Base-by-base conservation (phyloP, 305 asterid species). In the Fraxinus albicans region DNA sequence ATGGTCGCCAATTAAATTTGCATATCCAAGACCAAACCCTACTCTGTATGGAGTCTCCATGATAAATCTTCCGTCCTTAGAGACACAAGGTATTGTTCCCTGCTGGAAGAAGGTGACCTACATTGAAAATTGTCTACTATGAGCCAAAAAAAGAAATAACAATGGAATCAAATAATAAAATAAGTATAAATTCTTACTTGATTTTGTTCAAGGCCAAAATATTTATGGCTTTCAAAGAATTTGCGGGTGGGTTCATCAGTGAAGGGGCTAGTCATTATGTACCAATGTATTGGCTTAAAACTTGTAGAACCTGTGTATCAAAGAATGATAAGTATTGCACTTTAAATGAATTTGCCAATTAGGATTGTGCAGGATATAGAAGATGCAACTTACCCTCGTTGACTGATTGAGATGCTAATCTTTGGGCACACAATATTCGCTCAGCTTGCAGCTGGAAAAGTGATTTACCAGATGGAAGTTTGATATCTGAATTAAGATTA, bases 391-490 rank as follows among this genome's bases (percentile, higher is more conserved):
- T 82, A 96, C 99, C 97, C 87, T 95, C 97, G 58, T 90, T 89
- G 80, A 82, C 88, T 78, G 96, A 91, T 79, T 94, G 94, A 87
- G 96, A 89, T 78, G 97, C 98, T 86, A 96, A 86, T 88, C 93
- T 93, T 87, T 96, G 98, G 80, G 94, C 86, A 74, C 96, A 92
- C 89, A 94, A 88, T 83, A 95, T 96, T 76, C 99, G 88, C 89
- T 96, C 99, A 38, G 99, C 99, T 90, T 96, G 99, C 78, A 96
- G 91, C 85, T 95, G 99, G 91, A 95, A 96, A 86, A 96, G 97
- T 81, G 99, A 95, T 89, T 96, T 96, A 65, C 98, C 98, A 83
- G 99, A 96, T 84, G 99, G 98, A 85, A 96, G 98, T 78, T 98
- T 98, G 82, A 96, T 95, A 84, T 95, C 99, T 96, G 84, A 78